Conservation (phyloP, 2,329 filamentous ascomycete species). For the Sporothrix globosa region DNA sequence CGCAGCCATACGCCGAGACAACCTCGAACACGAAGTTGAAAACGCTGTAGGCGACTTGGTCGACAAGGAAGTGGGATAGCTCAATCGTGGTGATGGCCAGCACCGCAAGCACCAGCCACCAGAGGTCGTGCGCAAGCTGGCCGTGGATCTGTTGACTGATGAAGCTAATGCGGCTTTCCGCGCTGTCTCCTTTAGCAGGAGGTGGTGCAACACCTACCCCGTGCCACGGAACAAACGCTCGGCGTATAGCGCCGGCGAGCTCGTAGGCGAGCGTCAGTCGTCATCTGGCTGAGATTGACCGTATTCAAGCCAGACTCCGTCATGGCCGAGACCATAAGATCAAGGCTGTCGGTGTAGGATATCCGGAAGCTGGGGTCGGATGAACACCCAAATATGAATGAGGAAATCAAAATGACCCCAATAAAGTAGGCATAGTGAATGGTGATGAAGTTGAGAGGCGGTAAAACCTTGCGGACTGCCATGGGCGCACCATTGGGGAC, state of each 20-base stretch:
- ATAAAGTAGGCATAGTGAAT: constrained; percentile 68
- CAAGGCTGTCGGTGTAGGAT: no score
- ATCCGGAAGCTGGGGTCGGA: no score
- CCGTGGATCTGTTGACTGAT: constrained; percentile 60
- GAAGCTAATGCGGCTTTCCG: constrained; percentile 53
- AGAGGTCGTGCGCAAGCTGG: constrained; percentile 66
- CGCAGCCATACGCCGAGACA: constrained; percentile 61
- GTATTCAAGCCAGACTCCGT: no score
- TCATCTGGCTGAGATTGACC: constrained; percentile 65
- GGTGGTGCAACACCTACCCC: constrained; percentile 48
- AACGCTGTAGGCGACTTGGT: constrained; percentile 58
- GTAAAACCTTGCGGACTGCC: constrained; percentile 38
- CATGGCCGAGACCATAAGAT: no score
- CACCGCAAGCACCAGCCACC: constrained; percentile 64
- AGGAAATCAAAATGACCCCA: no score
- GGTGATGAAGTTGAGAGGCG: constrained; percentile 62
- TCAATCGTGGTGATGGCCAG: constrained; percentile 64
- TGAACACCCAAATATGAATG: no score
- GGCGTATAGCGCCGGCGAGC: constrained; percentile 42
- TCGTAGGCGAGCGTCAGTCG: constrained; percentile 45
- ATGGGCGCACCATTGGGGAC: constrained; percentile 26
- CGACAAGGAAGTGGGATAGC: constrained; percentile 54
- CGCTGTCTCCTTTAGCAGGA: constrained; percentile 33
- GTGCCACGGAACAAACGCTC: constrained; percentile 47
- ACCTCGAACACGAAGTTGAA: constrained; percentile 64